Base-by-base conservation (phyloP, 495 filamentous ascomycete genomes). In the Talaromyces borbonicus region DNA sequence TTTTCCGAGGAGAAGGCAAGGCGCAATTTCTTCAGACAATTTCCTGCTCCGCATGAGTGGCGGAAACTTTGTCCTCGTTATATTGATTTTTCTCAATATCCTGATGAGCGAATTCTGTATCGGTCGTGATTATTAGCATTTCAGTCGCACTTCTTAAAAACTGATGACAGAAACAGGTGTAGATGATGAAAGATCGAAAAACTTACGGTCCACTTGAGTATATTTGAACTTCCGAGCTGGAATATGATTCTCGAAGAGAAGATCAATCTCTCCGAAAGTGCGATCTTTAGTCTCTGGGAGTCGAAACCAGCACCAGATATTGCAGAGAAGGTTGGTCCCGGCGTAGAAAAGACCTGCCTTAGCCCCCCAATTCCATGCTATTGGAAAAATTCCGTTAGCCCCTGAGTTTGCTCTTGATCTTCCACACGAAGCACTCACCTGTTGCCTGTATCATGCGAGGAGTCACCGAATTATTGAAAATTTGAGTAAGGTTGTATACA, bases 341-440 rank as follows among this genome's bases (percentile, higher is more conserved):
- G 65, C 76, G 75, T 75, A 84, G 63, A 83, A 80, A 55, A 84
- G 80, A 15, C 75, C 78, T 8, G 77, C 64, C 48, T 71, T 79
- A 45, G 76, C 78, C 23, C 68, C 62, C 78, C 77, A 84, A 53
- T 79, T 54, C 79, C 79, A 82, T 0, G 73, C 78, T 0, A 60
- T 65, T 0, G 72, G 74, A 56, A 80, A 82, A 37, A 50, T 48
- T 25, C n/a, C 11, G 22, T 41, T 7, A 41, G 38, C 16, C 9
- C 19, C 16, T 15, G 22, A 38, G 16, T 11, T 4, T 8, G 4
- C 8, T 19, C 16, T 20, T 7, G 35, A 38, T 5, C 9, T n/a
- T n/a, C 19, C 2, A 24, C 4, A 16, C 8, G 14, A 44, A 18
- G 15, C 4, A 44, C 41, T 31, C 3, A 44, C 41, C 24, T 19